A percentile compares a stretch with the other conserved stretches of the same genome.
Evolutionary conservation across 2,329 filamentous ascomycete species (phyloP).

Genomic region (Alternaria gaisen): DNA sequence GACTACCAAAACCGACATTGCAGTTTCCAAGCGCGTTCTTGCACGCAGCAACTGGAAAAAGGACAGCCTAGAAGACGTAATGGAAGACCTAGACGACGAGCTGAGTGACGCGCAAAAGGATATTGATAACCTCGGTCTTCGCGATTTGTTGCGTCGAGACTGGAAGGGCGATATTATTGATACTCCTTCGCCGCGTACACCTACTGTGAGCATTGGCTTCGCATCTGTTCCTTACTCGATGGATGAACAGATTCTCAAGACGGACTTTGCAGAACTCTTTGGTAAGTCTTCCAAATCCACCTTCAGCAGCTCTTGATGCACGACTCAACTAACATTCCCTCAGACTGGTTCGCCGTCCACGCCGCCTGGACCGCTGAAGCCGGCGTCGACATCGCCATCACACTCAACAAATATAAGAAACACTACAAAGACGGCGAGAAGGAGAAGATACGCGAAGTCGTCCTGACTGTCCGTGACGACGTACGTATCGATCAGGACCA

Average conservation of each 20-base stretch:
- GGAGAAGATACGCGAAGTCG: slow-evolving; percentile 58
- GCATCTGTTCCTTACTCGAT: slow-evolving; percentile 58
- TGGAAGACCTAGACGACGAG: slow-evolving; percentile 54
- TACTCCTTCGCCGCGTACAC: slow-evolving; percentile 57
- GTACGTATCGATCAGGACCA: slow-evolving; percentile 56
- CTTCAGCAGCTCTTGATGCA: neutral
- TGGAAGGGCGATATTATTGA: slow-evolving; percentile 61
- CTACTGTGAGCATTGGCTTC: slow-evolving; percentile 58
- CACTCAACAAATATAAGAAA: slow-evolving; percentile 58
- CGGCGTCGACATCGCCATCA: slow-evolving; percentile 56
- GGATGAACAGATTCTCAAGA: slow-evolving; percentile 57
- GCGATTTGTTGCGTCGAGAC: slow-evolving; percentile 58
- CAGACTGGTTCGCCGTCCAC: slow-evolving; percentile 59
- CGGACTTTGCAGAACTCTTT: slow-evolving; percentile 58
- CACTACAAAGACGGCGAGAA: slow-evolving; percentile 53
- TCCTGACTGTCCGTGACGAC: slow-evolving; percentile 56
- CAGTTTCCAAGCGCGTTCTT: slow-evolving; percentile 52
- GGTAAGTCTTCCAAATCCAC: slow-evolving; percentile 5
- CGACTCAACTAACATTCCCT: neutral
- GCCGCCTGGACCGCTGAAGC: slow-evolving; percentile 59
- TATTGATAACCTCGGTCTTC: slow-evolving; percentile 53
- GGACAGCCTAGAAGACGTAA: slow-evolving; percentile 52
- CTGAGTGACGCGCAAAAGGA: slow-evolving; percentile 56
- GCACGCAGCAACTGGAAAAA: slow-evolving; percentile 55
- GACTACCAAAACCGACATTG: slow-evolving; percentile 52